These are phyloP conservation scores for Magnaporthiopsis incrustans DNA, from an alignment of 2,329 filamentous ascomycete species.

Conservation along the genomic window DNA sequence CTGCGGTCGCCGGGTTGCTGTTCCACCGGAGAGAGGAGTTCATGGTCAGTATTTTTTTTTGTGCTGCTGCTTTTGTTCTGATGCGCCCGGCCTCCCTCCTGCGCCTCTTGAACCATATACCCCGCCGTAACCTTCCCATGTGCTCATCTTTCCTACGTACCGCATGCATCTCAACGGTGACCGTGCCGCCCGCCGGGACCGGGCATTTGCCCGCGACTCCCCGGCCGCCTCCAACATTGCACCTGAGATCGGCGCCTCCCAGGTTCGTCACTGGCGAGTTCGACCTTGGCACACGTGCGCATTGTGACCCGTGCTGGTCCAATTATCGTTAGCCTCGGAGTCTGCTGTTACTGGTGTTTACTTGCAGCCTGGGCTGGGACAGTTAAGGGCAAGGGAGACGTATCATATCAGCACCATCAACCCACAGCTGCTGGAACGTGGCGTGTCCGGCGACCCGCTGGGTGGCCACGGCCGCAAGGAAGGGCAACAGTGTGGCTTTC, in stretches of 20 bases:
- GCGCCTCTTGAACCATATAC: background rate
- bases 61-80: background rate
- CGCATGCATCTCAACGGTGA: conserved; percentile 52
- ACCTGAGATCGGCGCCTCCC: conserved; percentile 31
- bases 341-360: background rate
- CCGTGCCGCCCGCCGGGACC: conserved; percentile 36
- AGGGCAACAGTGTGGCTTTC: conserved; percentile 25
- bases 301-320: conserved; percentile 28
- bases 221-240: conserved; percentile 31
- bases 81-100: background rate
- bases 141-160: conserved; percentile 14
- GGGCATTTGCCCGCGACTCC: conserved; percentile 33
- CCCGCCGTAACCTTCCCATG: background rate
- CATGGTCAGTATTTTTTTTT: background rate
- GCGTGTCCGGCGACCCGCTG: conserved; percentile 36
- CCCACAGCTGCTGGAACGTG: conserved; percentile 44
- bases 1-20: conserved; percentile 32
- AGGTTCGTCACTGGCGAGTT: conserved; percentile 45
- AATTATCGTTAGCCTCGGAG: conserved; percentile 6
- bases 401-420: conserved; percentile 32
- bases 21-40: background rate
- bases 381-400: conserved; percentile 11
- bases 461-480: conserved; percentile 25
- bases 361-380: background rate
- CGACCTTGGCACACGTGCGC: conserved; percentile 37